Conservation (phyloP, 129 eudicot species). For the Oenanthe sinensis region DNA sequence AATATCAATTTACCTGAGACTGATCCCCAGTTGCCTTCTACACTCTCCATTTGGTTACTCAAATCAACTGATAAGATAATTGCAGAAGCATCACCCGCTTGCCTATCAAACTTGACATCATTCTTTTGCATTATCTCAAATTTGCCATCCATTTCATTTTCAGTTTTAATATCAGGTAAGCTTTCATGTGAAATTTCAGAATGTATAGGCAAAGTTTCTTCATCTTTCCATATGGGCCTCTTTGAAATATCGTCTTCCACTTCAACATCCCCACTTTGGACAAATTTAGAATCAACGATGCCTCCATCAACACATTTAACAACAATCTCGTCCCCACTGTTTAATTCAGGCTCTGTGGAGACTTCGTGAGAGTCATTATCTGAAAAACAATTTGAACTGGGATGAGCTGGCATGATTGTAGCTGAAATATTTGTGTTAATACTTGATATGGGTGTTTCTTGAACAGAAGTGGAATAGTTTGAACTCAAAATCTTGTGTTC, state of each 20-base stretch:
- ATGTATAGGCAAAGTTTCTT: slow-evolving; percentile 10
- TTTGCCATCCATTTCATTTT: slow-evolving; percentile 1
- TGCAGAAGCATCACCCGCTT: slow-evolving; percentile 20
- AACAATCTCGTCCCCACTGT: slow-evolving; percentile 8
- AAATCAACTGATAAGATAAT: slow-evolving; percentile 27
- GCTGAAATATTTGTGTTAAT: neutral
- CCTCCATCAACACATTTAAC: slow-evolving; percentile 9
- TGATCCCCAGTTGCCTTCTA: slow-evolving; percentile 72
- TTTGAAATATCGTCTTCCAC: slow-evolving; percentile 7
- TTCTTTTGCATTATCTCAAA: slow-evolving; percentile 23
- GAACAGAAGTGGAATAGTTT: slow-evolving; percentile 1
- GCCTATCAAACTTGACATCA: slow-evolving; percentile 27
- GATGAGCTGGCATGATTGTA: neutral
- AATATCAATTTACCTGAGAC: slow-evolving; percentile 48
- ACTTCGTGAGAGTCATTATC: slow-evolving; percentile 12
- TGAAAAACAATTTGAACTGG: slow-evolving; percentile 6
- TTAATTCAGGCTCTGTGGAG: slow-evolving; percentile 7
- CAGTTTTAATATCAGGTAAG: slow-evolving; percentile 17
- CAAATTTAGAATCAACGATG: slow-evolving; percentile 23
- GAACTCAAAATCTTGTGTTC: neutral
- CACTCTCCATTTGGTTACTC: slow-evolving; percentile 46
- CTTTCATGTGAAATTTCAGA: slow-evolving; percentile 5
- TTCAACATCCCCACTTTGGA: neutral
- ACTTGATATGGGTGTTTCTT: slow-evolving; percentile 15
- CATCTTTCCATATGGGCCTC: slow-evolving; percentile 7